Conservation (phyloP, 2,329 filamentous ascomycete genomes). For the Botryotinia calthae region DNA sequence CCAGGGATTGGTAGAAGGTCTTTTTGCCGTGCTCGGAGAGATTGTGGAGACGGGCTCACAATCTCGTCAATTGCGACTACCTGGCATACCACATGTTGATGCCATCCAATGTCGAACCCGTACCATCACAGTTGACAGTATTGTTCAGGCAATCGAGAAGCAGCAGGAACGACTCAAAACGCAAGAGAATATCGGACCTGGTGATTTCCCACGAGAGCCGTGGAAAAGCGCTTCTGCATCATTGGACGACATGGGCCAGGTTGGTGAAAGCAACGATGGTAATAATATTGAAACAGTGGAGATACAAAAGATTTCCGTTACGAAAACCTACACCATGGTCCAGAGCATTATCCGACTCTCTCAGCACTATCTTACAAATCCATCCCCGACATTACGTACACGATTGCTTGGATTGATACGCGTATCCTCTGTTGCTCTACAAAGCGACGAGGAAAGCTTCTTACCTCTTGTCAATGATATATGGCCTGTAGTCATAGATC, state of each 20-base stretch:
- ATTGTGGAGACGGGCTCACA: conserved; percentile 80
- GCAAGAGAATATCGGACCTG: conserved; percentile 14
- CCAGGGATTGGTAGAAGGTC: conserved; percentile 74
- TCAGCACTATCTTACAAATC: conserved; percentile 86
- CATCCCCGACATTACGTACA: conserved; percentile 73
- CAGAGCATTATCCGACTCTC: conserved; percentile 78
- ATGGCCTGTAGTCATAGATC: conserved; percentile 78
- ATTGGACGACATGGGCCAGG: conserved; percentile 36
- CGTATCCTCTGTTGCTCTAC: conserved; percentile 69
- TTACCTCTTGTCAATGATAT: conserved; percentile 85
- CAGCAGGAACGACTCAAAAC: conserved; percentile 34
- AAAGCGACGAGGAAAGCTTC: conserved; percentile 76
- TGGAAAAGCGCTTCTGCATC: conserved; percentile 41
- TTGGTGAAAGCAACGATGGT: conserved; percentile 28
- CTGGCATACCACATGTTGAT: conserved; percentile 31
- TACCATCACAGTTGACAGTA: conserved; percentile 43
- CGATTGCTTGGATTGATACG: conserved; percentile 75
- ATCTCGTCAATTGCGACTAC: conserved; percentile 47
- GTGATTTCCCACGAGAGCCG: conserved; percentile 38
- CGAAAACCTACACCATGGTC: conserved; percentile 77
- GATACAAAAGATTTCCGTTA: conserved; percentile 60
- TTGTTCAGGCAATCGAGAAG: conserved; percentile 59
- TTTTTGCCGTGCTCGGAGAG: conserved; percentile 80
- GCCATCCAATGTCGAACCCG: conserved; percentile 46
- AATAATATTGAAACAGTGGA: conserved; percentile 42